Conservation (phyloP, 192 early-diverging fungal genomes). For the Backusella liffmaniae region DNA sequence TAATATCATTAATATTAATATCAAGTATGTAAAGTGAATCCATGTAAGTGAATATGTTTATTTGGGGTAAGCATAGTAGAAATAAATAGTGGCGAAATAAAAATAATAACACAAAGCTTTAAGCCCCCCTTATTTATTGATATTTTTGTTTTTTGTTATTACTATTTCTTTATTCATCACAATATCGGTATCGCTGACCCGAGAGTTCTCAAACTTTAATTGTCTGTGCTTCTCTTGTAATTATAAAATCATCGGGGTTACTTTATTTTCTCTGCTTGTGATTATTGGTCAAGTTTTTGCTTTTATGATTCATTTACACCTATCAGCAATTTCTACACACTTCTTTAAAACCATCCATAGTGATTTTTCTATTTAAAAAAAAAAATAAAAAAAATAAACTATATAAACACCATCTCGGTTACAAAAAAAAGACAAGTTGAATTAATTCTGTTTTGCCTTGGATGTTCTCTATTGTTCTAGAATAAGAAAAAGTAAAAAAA, state of each 20-base stretch:
- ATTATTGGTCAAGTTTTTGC: not conserved
- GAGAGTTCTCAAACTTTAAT: not conserved
- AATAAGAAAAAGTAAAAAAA: not conserved
- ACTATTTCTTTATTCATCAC: not conserved
- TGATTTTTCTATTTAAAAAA: not conserved
- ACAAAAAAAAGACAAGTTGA: not conserved
- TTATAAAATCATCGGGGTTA: not conserved
- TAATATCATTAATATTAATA: not conserved
- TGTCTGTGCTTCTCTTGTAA: not conserved
- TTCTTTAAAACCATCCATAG: not conserved
- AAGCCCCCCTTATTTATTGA: not conserved
- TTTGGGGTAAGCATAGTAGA: not conserved
- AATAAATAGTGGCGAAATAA: not conserved
- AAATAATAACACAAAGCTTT: not conserved
- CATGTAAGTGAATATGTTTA: not conserved
- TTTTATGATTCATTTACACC: not conserved
- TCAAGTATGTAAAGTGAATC: not conserved
- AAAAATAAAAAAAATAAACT: not conserved
- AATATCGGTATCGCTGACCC: not conserved
- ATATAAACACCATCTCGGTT: not conserved
- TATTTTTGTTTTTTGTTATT: constrained; percentile 1
- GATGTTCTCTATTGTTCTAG: not conserved
- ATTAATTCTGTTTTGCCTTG: not conserved
- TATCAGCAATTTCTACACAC: not conserved
- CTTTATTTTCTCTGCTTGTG: not conserved